These are phyloP conservation scores for Euphorbia corollata DNA, from an alignment of 441 rosid species.

Conservation along the genomic window DNA sequence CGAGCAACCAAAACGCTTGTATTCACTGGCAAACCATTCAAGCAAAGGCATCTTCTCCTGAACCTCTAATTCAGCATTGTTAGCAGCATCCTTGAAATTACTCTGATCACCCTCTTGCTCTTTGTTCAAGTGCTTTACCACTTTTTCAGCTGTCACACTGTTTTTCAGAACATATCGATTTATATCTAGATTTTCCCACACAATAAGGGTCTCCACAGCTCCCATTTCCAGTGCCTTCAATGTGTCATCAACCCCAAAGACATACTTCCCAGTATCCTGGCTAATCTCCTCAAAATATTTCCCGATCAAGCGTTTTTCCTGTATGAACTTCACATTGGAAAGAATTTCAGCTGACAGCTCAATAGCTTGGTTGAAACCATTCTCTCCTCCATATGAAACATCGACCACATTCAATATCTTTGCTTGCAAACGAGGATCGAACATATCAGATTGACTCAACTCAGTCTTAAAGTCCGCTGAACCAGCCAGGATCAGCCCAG, in stretches of 20 bases:
- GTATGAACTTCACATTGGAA: conserved; percentile 81
- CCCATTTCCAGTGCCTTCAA: conserved; percentile 71
- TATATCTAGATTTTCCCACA: conserved; percentile 82
- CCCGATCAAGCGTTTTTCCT: conserved; percentile 68
- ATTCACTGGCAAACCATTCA: conserved; percentile 85
- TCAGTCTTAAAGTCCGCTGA: conserved; percentile 86
- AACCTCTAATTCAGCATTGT: conserved; percentile 53
- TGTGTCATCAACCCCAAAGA: conserved; percentile 71
- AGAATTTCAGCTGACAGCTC: conserved; percentile 75
- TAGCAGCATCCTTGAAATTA: conserved; percentile 44
- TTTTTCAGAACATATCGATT: conserved; percentile 57
- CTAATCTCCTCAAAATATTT: conserved; percentile 81
- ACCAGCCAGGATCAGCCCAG: conserved; percentile 81
- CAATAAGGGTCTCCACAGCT: conserved; percentile 69
- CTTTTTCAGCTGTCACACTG: conserved; percentile 37
- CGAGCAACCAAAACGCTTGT: conserved; percentile 65
- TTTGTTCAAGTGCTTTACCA: conserved; percentile 60
- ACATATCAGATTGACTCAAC: conserved; percentile 76
- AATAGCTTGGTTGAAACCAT: conserved; percentile 75
- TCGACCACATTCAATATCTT: conserved; percentile 75
- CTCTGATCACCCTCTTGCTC: conserved; percentile 54
- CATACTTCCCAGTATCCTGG: conserved; percentile 76
- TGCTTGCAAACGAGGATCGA: conserved; percentile 82
- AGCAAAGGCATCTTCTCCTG: conserved; percentile 58
- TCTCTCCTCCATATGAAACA: conserved; percentile 81